Conservation (phyloP, 2,329 filamentous ascomycete species). For the Neodidymelliopsis sp. region DNA sequence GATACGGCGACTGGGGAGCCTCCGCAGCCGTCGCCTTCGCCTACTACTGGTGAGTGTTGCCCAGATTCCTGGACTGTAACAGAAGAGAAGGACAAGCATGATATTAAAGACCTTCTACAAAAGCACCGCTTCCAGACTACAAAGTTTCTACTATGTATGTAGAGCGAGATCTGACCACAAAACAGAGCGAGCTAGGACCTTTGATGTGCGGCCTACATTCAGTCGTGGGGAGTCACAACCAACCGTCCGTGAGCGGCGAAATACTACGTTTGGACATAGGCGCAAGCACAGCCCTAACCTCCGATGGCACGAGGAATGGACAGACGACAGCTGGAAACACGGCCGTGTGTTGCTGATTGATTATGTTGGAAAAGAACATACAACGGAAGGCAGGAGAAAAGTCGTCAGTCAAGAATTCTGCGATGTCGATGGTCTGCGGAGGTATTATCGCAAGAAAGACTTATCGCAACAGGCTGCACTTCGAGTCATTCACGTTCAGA, state of each 20-base stretch:
- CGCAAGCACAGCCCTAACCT: slow-evolving; percentile 47
- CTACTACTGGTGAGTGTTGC: slow-evolving; percentile 26
- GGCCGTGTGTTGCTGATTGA: slow-evolving; percentile 62
- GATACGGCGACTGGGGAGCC: slow-evolving; percentile 38
- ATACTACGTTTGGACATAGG: slow-evolving; percentile 33
- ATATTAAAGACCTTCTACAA: too few relatives aligned
- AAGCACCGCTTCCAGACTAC: too few relatives aligned
- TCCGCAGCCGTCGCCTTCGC: slow-evolving; percentile 32
- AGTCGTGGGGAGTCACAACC: slow-evolving; percentile 19
- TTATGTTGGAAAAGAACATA: slow-evolving; percentile 53
- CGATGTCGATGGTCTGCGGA: slow-evolving; percentile 53
- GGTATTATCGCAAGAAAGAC: slow-evolving; percentile 52
- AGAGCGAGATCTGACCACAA: too few relatives aligned
- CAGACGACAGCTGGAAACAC: slow-evolving; percentile 46
- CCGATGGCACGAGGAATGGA: slow-evolving; percentile 49
- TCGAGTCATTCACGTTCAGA: slow-evolving; percentile 60
- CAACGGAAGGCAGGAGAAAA: slow-evolving; percentile 50
- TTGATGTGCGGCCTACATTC: slow-evolving; percentile 20
- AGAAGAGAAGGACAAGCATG: too few relatives aligned
- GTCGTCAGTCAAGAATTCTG: slow-evolving; percentile 59
- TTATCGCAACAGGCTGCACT: slow-evolving; percentile 47
- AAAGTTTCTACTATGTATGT: too few relatives aligned
- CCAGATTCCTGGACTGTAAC: too few relatives aligned
- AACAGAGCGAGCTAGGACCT: slow-evolving; percentile 27
- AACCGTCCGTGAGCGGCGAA: slow-evolving; percentile 23